A percentile compares a stretch with the other conserved stretches of the same genome.
Evolutionary conservation across 2,329 filamentous ascomycete genomes (phyloP).

Genomic region (Scleromitrula shiraiana): DNA sequence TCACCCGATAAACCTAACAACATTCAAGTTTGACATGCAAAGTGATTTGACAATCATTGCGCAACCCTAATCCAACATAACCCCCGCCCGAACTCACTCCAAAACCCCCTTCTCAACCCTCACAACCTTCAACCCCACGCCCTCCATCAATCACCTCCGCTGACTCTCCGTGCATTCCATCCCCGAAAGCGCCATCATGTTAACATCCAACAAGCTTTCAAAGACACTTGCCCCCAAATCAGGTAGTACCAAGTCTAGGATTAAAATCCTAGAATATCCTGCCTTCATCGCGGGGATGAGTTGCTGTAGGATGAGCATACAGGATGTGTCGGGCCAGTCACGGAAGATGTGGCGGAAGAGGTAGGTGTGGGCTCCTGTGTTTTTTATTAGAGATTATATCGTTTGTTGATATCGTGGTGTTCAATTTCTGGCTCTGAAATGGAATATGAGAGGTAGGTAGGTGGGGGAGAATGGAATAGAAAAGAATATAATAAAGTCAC

Average conservation of each 20-base stretch:
- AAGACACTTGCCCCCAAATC: conserved; percentile 18
- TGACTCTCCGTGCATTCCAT: conserved; percentile 32
- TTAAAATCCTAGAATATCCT: conserved; percentile 19
- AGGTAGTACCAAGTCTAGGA: conserved; percentile 17
- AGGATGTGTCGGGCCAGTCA: conserved; percentile 29
- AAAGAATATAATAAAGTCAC: not conserved
- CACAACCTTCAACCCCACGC: conserved; percentile 14
- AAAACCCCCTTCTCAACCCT: conserved; percentile 13
- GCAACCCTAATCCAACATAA: too few relatives aligned
- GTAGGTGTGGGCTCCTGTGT: conserved; percentile 25
- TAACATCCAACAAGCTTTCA: conserved; percentile 3
- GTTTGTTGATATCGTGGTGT: not conserved
- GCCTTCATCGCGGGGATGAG: conserved; percentile 21
- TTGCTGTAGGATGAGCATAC: conserved; percentile 25
- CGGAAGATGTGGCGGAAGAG: conserved; percentile 30
- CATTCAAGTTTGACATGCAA: too few relatives aligned
- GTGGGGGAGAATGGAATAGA: not conserved
- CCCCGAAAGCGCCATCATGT: conserved; percentile 9
- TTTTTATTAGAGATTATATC: not conserved
- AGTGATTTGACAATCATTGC: too few relatives aligned
- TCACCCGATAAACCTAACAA: too few relatives aligned
- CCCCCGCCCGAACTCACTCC: too few relatives aligned
- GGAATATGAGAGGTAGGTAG: not conserved
- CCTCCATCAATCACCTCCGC: conserved; percentile 26
- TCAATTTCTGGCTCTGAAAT: too few relatives aligned